Evolutionary conservation across 2,329 filamentous ascomycete genomes (phyloP).

Genomic region (Fusarium paranaense): DNA sequence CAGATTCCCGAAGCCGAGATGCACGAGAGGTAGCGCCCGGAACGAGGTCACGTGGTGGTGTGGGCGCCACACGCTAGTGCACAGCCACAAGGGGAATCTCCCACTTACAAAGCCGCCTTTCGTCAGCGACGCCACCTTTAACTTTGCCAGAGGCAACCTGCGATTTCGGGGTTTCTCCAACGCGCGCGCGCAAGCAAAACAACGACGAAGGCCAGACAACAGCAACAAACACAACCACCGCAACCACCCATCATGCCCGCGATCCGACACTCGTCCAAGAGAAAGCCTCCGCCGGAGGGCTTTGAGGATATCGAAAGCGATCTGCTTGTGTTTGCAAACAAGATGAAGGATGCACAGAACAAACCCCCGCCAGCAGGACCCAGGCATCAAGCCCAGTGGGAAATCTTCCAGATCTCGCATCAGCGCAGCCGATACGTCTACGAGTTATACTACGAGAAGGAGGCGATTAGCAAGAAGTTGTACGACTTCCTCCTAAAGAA

Average conservation of each 20-base stretch:
- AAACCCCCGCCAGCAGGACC: constrained; percentile 82
- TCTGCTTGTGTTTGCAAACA: constrained; percentile 85
- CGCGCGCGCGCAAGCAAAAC: background rate
- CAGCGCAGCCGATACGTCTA: constrained; percentile 94
- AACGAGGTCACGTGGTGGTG: constrained; percentile 49
- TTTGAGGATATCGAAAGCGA: constrained; percentile 91
- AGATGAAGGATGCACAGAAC: constrained; percentile 96
- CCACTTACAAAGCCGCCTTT: constrained; percentile 38
- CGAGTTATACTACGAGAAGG: constrained; percentile 97
- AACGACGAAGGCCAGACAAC: background rate
- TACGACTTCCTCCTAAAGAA: constrained; percentile 99
- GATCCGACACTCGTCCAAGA: constrained; percentile 78
- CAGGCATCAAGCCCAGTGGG: constrained; percentile 94
- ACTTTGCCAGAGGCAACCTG: constrained; percentile 5
- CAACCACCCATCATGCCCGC: constrained; percentile 71
- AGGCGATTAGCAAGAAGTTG: constrained; percentile 89
- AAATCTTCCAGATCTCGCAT: constrained; percentile 96
- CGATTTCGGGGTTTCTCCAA: constrained; percentile 13
- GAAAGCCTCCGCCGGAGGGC: constrained; percentile 85
- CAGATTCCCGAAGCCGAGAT: constrained; percentile 42
- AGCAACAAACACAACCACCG: background rate
- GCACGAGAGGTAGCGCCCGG: constrained; percentile 39
- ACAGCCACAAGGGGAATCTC: constrained; percentile 34
- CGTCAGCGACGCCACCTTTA: constrained; percentile 33
- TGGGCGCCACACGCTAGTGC: constrained; percentile 25